These are phyloP conservation scores for Colletotrichum liriopes DNA, from an alignment of 2,329 filamentous ascomycete genomes.

Conservation along the genomic window DNA sequence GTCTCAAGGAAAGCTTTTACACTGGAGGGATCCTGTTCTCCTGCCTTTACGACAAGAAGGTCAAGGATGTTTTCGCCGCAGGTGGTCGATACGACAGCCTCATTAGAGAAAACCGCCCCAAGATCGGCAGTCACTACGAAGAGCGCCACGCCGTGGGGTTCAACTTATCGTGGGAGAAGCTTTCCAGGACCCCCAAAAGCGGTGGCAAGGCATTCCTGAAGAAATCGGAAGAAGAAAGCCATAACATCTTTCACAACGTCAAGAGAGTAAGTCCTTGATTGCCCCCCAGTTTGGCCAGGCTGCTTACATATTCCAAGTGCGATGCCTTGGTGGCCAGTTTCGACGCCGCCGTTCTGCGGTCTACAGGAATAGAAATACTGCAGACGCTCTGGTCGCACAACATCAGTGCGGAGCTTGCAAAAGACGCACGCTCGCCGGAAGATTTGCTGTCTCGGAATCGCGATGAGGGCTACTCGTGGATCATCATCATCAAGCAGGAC, in stretches of 20 bases:
- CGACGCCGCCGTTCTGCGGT: conserved; percentile 82
- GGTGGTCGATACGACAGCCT: conserved; percentile 94
- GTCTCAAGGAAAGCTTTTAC: conserved; percentile 94
- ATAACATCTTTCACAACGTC: conserved; percentile 67
- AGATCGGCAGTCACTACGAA: conserved; percentile 72
- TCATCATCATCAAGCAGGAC: conserved; percentile 88
- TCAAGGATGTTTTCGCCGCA: conserved; percentile 89
- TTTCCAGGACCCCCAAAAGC: conserved; percentile 76
- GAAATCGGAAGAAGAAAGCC: conserved; percentile 76
- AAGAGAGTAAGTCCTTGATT: conserved; percentile 19
- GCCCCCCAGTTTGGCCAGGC: rapidly evolving
- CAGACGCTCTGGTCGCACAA: conserved; percentile 86
- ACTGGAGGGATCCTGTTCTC: conserved; percentile 89
- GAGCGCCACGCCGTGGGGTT: conserved; percentile 91
- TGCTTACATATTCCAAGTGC: conserved; percentile 66
- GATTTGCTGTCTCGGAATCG: conserved; percentile 83
- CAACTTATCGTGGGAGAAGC: conserved; percentile 88
- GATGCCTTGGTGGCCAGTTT: conserved; percentile 94
- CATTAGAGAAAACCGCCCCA: conserved; percentile 86
- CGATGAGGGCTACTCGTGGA: conserved; percentile 86
- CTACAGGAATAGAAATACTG: conserved; percentile 82
- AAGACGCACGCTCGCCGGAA: conserved; percentile 84
- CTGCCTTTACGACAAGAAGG: conserved; percentile 88
- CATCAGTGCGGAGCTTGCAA: conserved; percentile 90
- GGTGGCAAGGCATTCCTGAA: conserved; percentile 76